A percentile compares a stretch with the other conserved stretches of the same genome.
phyloP scores from a whole-genome alignment of 768 basidiomycete genomes.

The Mycena vitilis region DNA sequence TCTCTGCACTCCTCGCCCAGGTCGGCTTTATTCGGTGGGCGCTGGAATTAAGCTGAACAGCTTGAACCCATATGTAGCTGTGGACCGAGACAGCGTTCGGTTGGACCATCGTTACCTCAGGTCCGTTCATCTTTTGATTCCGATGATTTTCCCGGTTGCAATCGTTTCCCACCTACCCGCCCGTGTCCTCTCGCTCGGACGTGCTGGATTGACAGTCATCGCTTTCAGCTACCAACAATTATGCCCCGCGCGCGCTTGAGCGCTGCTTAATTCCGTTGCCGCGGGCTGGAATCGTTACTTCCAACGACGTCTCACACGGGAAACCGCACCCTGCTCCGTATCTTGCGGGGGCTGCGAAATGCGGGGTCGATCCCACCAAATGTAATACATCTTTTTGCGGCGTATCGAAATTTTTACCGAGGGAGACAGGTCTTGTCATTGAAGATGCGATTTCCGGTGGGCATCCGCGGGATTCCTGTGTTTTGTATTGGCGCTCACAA shows the following conservation, averaged over 20 bases:
- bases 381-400: slow-evolving; percentile 51
- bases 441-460: slow-evolving; percentile 91
- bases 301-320: slow-evolving; percentile 75
- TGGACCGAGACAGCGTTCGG: slow-evolving; percentile 45
- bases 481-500: not conserved
- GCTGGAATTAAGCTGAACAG: not conserved
- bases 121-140: slow-evolving; percentile 48
- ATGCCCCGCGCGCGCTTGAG: slow-evolving; percentile 74
- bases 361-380: slow-evolving; percentile 64
- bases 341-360: slow-evolving; percentile 74
- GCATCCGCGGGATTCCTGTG: slow-evolving; percentile 49
- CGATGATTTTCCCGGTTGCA: slow-evolving; percentile 5
- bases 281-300: slow-evolving; percentile 73
- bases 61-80: slow-evolving; percentile 41
- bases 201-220: not conserved
- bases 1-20: slow-evolving; percentile 63
- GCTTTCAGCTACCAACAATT: slow-evolving; percentile 74
- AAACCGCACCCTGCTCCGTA: slow-evolving; percentile 95
- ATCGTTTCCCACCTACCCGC: not conserved
- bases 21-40: slow-evolving; percentile 47
- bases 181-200: not conserved
- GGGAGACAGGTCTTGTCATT: slow-evolving; percentile 76
- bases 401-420: not conserved
- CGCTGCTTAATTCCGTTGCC: slow-evolving; percentile 73
- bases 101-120: slow-evolving; percentile 91